Evolutionary conservation across 169 alveolate genomes (phyloP), one percentile per base, ranked within the genome.

Genomic region (Plasmodium gallinaceum): DNA sequence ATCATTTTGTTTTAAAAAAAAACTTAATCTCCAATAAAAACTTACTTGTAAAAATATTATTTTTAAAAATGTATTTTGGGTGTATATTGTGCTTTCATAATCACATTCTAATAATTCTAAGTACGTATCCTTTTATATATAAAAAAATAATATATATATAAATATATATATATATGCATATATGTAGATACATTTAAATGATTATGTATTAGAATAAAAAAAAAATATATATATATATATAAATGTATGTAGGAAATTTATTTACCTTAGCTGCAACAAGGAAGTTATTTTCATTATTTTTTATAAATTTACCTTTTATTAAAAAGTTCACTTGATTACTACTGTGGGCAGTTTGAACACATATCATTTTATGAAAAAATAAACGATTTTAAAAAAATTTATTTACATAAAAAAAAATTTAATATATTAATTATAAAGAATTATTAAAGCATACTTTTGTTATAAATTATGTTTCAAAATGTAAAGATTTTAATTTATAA

Each of bases 251-350:
- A 61, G 8, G 0, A 12, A 42, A 42, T 0, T 42, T 70, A 18
- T 42, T 22, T 73, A 73, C 89, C 89, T 78, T 78, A 20, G 78
- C 89, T 42, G 89, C 76, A 24, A 78, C 52, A n/a, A 78, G 69
- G 26, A 78, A 65, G 37, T 78, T 10, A 18, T 57, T 45, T 65
- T 65, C 51, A 43, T 58, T 48, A n/a, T 70, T 37, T 46, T 78
- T 78, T 5, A 78, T 60, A 48, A 78, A 78, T 78, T 65, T 78
- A 54, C 89, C 89, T 57, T 60, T 52, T 42, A 78, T 24, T 9
- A 78, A 46, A 32, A 78, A 65, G 51, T 78, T 69, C 32, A 78
- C 70, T 45, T 69, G 58, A 22, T 78, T 78, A 58, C 71, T 78
- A 58, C 89, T 78, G 7, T 78, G 89, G 16, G 69, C 24, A 16